phyloP scores from a whole-genome alignment of 352 stramenopile genomes.

The Phytophthora agathidicida region DNA sequence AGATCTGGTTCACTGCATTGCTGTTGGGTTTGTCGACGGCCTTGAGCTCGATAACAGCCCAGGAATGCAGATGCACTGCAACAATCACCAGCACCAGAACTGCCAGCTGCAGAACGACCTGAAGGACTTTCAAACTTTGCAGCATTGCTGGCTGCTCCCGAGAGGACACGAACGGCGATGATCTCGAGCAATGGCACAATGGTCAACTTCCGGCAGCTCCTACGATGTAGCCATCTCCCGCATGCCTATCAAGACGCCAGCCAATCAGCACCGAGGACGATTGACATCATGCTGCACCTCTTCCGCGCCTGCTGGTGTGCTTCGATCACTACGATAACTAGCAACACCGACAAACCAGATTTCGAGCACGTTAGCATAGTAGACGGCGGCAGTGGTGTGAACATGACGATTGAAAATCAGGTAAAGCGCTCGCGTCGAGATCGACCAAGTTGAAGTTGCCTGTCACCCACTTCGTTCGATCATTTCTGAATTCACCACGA shows the following conservation, averaged over 20 bases:
- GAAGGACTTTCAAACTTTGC: conserved; percentile 21
- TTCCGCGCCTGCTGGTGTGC: too few relatives aligned
- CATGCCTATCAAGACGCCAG: conserved; percentile 15
- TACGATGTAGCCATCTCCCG: conserved; percentile 23
- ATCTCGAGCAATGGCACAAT: conserved; percentile 4
- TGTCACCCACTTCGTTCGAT: conserved; percentile 1
- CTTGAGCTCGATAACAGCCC: conserved; percentile 39
- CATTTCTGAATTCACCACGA: conserved; percentile 10
- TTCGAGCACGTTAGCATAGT: too few relatives aligned
- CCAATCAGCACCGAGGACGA: conserved; percentile 35
- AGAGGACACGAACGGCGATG: neutral
- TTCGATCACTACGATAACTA: too few relatives aligned
- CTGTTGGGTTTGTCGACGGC: neutral
- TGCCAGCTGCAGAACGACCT: conserved; percentile 30
- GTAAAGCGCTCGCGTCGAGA: too few relatives aligned
- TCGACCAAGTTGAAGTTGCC: conserved; percentile 14
- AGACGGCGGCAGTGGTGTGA: too few relatives aligned
- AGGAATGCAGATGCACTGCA: conserved; percentile 38
- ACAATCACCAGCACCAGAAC: conserved; percentile 35
- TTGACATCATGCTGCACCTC: conserved; percentile 8
- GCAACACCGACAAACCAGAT: too few relatives aligned
- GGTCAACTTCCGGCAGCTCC: neutral
- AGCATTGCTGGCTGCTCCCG: conserved; percentile 7
- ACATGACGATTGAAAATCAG: too few relatives aligned
- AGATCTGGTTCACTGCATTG: conserved; percentile 23